These are phyloP conservation scores for Brassica balearica DNA, from an alignment of 441 rosid species.

Conservation along the genomic window DNA sequence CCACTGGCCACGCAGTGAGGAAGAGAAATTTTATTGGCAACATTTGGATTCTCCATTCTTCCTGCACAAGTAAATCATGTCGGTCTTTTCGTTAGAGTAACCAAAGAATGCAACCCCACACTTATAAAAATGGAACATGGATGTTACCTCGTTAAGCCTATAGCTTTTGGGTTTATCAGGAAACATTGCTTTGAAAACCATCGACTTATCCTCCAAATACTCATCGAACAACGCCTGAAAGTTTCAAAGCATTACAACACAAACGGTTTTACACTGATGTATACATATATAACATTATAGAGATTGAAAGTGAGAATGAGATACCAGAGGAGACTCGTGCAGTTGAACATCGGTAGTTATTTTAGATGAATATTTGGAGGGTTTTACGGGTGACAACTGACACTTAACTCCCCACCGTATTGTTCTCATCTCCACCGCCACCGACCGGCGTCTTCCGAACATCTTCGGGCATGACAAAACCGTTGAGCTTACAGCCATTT, in stretches of 20 bases:
- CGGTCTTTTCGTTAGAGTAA: neutral
- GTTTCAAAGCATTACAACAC: neutral
- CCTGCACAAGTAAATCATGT: constrained; percentile 47
- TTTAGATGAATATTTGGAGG: constrained; percentile 68
- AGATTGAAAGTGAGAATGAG: neutral
- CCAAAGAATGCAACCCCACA: neutral
- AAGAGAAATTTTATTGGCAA: constrained; percentile 78
- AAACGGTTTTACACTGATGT: neutral
- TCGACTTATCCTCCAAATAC: constrained; percentile 76
- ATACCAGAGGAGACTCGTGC: constrained; percentile 81
- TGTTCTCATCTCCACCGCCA: constrained; percentile 24
- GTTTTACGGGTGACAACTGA: constrained; percentile 44
- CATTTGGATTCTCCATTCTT: constrained; percentile 91
- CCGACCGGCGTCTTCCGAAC: neutral
- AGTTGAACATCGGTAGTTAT: constrained; percentile 83
- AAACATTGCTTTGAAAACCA: constrained; percentile 81
- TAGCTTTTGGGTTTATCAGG: constrained; percentile 55
- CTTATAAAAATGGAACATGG: neutral
- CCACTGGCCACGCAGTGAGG: constrained; percentile 74
- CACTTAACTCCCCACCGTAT: constrained; percentile 33
- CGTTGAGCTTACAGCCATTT: constrained; percentile 29
- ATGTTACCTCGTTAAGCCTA: constrained; percentile 5
- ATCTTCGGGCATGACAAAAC: constrained; percentile 14
- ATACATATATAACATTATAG: neutral
- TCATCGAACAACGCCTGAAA: constrained; percentile 81